These are phyloP conservation scores for Stephania yunnanensis DNA, from an alignment of 164 flowering plant species.

Conservation along the genomic window DNA sequence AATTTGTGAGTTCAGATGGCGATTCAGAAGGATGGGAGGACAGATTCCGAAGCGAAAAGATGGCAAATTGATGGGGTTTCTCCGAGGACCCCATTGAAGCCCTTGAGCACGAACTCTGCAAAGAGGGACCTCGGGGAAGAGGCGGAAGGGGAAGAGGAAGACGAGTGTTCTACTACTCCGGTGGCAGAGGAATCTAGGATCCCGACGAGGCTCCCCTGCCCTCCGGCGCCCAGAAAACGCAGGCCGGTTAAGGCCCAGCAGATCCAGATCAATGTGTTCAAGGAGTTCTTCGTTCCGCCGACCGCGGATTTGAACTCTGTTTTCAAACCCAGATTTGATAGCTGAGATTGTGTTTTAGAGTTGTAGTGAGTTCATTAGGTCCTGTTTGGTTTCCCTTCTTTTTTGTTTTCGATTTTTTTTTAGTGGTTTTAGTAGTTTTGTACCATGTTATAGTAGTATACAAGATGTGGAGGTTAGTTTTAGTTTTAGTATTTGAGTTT, in stretches of 20 bases:
- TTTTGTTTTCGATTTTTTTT: neutral
- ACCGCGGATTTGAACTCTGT: slow-evolving; percentile 62
- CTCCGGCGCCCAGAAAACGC: slow-evolving; percentile 14
- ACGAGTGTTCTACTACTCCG: slow-evolving; percentile 11
- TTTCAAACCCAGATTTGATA: slow-evolving; percentile 37
- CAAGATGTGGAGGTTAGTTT: neutral
- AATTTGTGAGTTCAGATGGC: neutral
- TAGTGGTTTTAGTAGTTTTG: neutral
- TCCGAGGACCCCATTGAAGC: slow-evolving; percentile 16
- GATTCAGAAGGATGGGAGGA: slow-evolving; percentile 17
- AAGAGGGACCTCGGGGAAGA: neutral
- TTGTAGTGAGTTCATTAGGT: neutral
- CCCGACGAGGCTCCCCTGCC: slow-evolving; percentile 8
- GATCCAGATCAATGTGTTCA: slow-evolving; percentile 28
- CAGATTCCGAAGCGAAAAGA: slow-evolving; percentile 23
- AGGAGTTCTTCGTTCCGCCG: slow-evolving; percentile 54
- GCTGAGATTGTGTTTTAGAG: neutral
- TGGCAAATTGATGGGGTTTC: slow-evolving; percentile 23
- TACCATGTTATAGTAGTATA: neutral
- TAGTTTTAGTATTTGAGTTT: neutral
- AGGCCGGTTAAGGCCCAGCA: slow-evolving; percentile 26
- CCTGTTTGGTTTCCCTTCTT: neutral
- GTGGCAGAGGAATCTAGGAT: slow-evolving; percentile 9
- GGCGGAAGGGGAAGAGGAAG: slow-evolving; percentile 27
- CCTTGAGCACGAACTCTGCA: slow-evolving; percentile 7